These are phyloP conservation scores for Colletotrichum horii DNA, from an alignment of 2,329 filamentous ascomycete genomes.

Conservation along the genomic window DNA sequence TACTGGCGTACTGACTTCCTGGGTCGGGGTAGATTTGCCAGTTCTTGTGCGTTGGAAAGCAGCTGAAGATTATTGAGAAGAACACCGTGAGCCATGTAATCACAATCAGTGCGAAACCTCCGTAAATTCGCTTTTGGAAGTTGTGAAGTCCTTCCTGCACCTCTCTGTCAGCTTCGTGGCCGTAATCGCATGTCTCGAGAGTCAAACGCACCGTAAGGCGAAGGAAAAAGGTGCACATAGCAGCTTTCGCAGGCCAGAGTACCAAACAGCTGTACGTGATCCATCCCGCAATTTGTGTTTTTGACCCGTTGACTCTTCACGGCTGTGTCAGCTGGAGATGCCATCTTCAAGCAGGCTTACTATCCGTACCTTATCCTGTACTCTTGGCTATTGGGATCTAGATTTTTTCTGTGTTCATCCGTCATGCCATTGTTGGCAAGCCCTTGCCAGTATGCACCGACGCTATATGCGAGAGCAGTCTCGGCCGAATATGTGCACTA, in stretches of 20 bases:
- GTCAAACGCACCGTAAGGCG: slow-evolving; percentile 47
- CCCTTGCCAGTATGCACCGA: slow-evolving; percentile 46
- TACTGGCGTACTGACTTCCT: slow-evolving; percentile 41
- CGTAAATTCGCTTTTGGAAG: slow-evolving; percentile 40
- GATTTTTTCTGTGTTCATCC: slow-evolving; percentile 46
- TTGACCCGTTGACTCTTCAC: slow-evolving; percentile 53
- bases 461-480: slow-evolving; percentile 33
- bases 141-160: slow-evolving; percentile 9
- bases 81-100: slow-evolving; percentile 50
- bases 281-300: slow-evolving; percentile 59
- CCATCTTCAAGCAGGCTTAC: neutral
- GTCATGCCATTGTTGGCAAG: slow-evolving; percentile 65
- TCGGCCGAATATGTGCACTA: slow-evolving; percentile 24
- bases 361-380: slow-evolving; percentile 39
- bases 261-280: slow-evolving; percentile 49
- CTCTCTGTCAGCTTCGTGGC: neutral
- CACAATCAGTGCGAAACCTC: slow-evolving; percentile 48
- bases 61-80: slow-evolving; percentile 52
- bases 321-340: neutral
- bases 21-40: slow-evolving; percentile 61
- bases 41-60: slow-evolving; percentile 49
- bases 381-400: slow-evolving; percentile 50
- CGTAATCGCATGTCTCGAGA: too few relatives aligned
- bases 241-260: slow-evolving; percentile 58
- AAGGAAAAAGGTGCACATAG: slow-evolving; percentile 57